These are phyloP conservation scores for Sporothrix variecibatus DNA, from an alignment of 2,329 filamentous ascomycete species.

Conservation along the genomic window DNA sequence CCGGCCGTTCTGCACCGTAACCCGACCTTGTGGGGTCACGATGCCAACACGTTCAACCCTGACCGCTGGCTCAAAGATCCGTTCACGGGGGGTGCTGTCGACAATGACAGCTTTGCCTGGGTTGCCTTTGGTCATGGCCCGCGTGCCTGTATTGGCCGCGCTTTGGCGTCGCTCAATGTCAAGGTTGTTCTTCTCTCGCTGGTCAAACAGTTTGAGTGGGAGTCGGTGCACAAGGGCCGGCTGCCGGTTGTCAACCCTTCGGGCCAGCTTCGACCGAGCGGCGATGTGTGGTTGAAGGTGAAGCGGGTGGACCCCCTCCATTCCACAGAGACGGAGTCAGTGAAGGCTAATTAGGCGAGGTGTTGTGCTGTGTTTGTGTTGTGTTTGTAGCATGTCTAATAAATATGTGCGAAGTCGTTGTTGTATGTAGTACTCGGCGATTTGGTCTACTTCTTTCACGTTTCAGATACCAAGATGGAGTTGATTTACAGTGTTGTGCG, in stretches of 20 bases:
- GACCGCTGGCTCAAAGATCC: slow-evolving; percentile 31
- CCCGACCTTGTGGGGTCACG: slow-evolving; percentile 34
- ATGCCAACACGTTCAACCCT: slow-evolving; percentile 33
- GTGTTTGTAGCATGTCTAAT: no score
- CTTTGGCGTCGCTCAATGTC: slow-evolving; percentile 43
- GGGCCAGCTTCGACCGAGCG: slow-evolving; percentile 24
- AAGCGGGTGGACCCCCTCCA: not conserved
- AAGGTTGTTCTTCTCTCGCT: slow-evolving; percentile 42
- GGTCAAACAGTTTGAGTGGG: slow-evolving; percentile 35
- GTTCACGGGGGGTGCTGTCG: slow-evolving; percentile 32
- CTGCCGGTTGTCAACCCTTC: slow-evolving; percentile 25
- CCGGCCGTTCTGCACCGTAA: slow-evolving; percentile 32
- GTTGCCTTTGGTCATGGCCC: slow-evolving; percentile 43
- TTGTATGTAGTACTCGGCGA: not conserved
- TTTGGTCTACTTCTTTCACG: not conserved
- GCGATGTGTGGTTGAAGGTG: slow-evolving; percentile 20
- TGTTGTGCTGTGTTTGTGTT: not conserved
- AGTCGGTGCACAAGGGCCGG: not conserved
- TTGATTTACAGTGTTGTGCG: not conserved
- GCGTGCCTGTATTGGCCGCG: slow-evolving; percentile 43
- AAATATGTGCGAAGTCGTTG: not conserved
- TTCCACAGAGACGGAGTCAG: not conserved
- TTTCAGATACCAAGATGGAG: not conserved
- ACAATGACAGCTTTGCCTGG: slow-evolving; percentile 38
- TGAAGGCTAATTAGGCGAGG: no score